A percentile compares a stretch with the other conserved stretches of the same genome.
phyloP scores from a whole-genome alignment of 2,329 filamentous ascomycete genomes.

The Clonostachys rhizophaga region DNA sequence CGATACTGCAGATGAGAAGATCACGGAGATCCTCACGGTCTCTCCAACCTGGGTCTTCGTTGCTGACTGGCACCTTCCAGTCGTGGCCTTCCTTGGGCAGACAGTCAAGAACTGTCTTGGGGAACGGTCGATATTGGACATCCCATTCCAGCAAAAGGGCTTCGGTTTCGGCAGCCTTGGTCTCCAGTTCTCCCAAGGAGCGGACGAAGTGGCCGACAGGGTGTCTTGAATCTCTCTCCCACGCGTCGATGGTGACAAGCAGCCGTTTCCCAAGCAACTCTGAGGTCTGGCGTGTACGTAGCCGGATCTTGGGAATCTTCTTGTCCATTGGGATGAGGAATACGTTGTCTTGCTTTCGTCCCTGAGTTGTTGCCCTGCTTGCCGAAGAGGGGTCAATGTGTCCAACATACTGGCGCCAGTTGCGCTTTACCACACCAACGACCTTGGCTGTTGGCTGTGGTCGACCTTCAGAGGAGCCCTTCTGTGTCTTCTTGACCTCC shows the following conservation, averaged over 20 bases:
- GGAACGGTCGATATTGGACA: slow-evolving; percentile 95
- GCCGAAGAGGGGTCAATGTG: slow-evolving; percentile 88
- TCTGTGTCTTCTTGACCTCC: slow-evolving; percentile 82
- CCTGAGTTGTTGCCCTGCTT: slow-evolving; percentile 66
- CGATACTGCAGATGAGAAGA: slow-evolving; percentile 93
- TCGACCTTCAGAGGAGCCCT: slow-evolving; percentile 67
- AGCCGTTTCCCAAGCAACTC: slow-evolving; percentile 90
- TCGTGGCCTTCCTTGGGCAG: slow-evolving; percentile 86
- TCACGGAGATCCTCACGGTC: slow-evolving; percentile 79
- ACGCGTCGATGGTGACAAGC: slow-evolving; percentile 88
- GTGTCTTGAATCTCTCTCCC: slow-evolving; percentile 90
- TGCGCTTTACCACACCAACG: slow-evolving; percentile 88
- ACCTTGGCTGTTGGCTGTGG: slow-evolving; percentile 89
- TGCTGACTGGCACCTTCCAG: slow-evolving; percentile 83
- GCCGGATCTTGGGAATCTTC: slow-evolving; percentile 90
- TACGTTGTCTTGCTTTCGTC: slow-evolving; percentile 83
- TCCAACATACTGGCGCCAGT: slow-evolving; percentile 97
- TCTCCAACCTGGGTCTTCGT: slow-evolving; percentile 80
- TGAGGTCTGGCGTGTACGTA: slow-evolving; percentile 84
- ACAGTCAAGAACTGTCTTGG: slow-evolving; percentile 92
- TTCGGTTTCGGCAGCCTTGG: slow-evolving; percentile 92
- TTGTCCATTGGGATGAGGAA: slow-evolving; percentile 99
- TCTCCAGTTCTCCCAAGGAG: slow-evolving; percentile 88
- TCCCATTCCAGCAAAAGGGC: slow-evolving; percentile 92
- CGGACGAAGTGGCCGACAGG: slow-evolving; percentile 92